Evolutionary conservation across 2,329 filamentous ascomycete species (phyloP), one percentile per base, ranked within the genome.

Genomic region (Cytospora paraplurivora): DNA sequence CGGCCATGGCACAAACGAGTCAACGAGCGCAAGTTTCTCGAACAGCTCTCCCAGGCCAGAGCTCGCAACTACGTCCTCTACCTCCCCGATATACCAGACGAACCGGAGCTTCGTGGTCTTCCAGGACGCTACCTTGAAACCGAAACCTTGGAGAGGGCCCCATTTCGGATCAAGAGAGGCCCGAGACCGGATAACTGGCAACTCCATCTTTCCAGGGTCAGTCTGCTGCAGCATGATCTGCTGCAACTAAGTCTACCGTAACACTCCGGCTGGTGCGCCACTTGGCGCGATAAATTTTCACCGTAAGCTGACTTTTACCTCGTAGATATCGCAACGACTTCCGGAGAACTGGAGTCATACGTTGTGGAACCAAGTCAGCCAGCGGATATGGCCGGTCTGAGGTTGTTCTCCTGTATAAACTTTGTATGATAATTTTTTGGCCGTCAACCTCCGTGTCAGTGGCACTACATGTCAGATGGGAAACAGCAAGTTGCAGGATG

Each of bases 1-100:
- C 67, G 71, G 10, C 69, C 69, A 1, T 75, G 73, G 73, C 67
- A 71, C 65, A 67, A 68, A 54, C 67, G 70, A 8, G 70, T 72
- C 27, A 68, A 64, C 65, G 73, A 75, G 69, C 69, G 64, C 34
- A 61, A 66, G 3, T 67, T 75, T 58, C 70, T 75, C 21, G 62
- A 55, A 2, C 53, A 54, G 15, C 67, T 75, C 33, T 54, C 66
- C 17, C 54, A 57, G 1, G 69, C 70, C 32, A 57, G 52, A 37
- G 66, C 68, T 5, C 53, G 56, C 38, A 56, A 57, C 1, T 73
- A 70, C 52, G 56, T 69, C 33, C 66, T 73, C 33, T 66, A 65
- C 44, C 60, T 73, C 50, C 72, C 71, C 1, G 59, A 64, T 21
- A 56, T 72, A 7, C 70, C 66, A 1, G 62, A 41, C 32, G 32